Conservation (phyloP, 805 yeast species). For the Candida palmyrensis region DNA sequence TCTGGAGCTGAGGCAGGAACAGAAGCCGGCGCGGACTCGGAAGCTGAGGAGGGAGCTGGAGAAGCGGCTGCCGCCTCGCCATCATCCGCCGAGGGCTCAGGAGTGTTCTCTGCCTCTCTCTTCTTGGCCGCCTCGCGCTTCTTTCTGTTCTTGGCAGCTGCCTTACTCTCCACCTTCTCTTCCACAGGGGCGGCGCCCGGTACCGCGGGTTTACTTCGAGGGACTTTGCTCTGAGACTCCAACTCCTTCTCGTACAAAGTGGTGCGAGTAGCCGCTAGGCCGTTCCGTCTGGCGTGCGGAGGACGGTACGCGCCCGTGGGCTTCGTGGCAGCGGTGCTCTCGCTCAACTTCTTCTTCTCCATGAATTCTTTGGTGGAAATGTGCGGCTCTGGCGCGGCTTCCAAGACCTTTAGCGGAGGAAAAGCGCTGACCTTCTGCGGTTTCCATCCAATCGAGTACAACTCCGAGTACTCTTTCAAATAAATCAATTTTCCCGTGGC, state of each 20-base stretch:
- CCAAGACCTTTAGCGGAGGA: slow-evolving; percentile 48
- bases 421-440: slow-evolving; percentile 52
- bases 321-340: slow-evolving; percentile 38
- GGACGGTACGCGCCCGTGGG: slow-evolving; percentile 93
- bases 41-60: slow-evolving; percentile 7
- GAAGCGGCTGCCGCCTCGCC: slow-evolving; percentile 5
- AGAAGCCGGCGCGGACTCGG: slow-evolving; percentile 3
- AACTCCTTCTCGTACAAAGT: slow-evolving; percentile 57
- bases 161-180: slow-evolving; percentile 40
- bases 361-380: slow-evolving; percentile 58
- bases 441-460: slow-evolving; percentile 81
- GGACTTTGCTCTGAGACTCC: slow-evolving; percentile 11
- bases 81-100: slow-evolving; percentile 6
- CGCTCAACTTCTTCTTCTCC: slow-evolving; percentile 28
- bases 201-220: slow-evolving; percentile 16
- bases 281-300: slow-evolving; percentile 75
- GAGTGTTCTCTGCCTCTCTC: slow-evolving; percentile 54
- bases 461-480: slow-evolving; percentile 75
- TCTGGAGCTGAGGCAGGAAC: slow-evolving; percentile 9
- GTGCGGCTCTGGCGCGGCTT: slow-evolving; percentile 65
- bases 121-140: too few species aligned
- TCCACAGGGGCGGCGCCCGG: slow-evolving; percentile 9
- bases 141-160: slow-evolving; percentile 69
- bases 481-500: slow-evolving; percentile 77
- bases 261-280: slow-evolving; percentile 30